phyloP scores from a whole-genome alignment of 257 asterid genomes.

The Ilex asprella region DNA sequence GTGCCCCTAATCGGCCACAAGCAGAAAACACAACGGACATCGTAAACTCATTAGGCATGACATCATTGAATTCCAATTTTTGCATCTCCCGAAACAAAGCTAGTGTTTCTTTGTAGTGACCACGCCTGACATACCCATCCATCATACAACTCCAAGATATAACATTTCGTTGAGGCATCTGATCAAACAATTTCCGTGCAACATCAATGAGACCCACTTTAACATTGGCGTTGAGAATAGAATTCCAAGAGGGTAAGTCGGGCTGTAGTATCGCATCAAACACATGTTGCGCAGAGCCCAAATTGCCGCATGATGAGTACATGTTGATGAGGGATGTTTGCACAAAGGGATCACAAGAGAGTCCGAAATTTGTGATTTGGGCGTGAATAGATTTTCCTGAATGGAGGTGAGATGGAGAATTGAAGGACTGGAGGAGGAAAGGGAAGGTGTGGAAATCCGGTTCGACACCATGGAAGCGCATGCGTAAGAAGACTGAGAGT shows the following conservation, averaged over 20 bases:
- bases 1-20: constrained; percentile 18
- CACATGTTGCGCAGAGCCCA: constrained; percentile 4
- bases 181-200: constrained; percentile 13
- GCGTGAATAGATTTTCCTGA: constrained; percentile 12
- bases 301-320: constrained; percentile 10
- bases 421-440: constrained; percentile 15
- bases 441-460: constrained; percentile 20
- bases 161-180: constrained; percentile 10
- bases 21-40: constrained; percentile 19
- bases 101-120: constrained; percentile 13
- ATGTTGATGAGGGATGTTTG: constrained; percentile 15
- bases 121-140: constrained; percentile 20
- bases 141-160: constrained; percentile 22
- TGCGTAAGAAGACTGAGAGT: constrained; percentile 15
- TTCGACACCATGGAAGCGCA: constrained; percentile 14
- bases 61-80: neutral
- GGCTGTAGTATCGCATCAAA: constrained; percentile 16
- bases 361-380: constrained; percentile 4
- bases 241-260: constrained; percentile 19
- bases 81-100: constrained; percentile 11
- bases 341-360: constrained; percentile 8
- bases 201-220: constrained; percentile 10
- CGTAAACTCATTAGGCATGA: constrained; percentile 16
- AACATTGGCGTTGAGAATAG: constrained; percentile 12
- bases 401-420: constrained; percentile 8